These are phyloP conservation scores for Saitoella complicata DNA, from an alignment of 805 yeast genomes.

Conservation along the genomic window DNA sequence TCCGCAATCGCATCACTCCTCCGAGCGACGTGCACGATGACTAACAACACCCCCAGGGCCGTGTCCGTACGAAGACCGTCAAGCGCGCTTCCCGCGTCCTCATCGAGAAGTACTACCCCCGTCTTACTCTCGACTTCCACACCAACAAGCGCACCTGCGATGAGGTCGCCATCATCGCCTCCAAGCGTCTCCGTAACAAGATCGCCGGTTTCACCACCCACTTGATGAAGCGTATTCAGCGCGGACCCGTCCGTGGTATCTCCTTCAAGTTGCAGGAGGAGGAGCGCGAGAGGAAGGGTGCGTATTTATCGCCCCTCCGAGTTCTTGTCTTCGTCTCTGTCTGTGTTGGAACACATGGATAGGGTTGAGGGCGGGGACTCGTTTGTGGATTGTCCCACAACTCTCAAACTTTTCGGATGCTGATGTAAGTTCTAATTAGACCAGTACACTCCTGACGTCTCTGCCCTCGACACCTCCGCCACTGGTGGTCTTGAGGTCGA, in stretches of 20 bases:
- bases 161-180: conserved; percentile 96
- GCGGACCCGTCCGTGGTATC: conserved; percentile 99
- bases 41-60: conserved; percentile 48
- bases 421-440: conserved; percentile 24
- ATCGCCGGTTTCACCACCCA: conserved; percentile 99
- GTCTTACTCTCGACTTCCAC: conserved; percentile 97
- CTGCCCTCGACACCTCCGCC: conserved; percentile 82
- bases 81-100: conserved; percentile 99
- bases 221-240: conserved; percentile 99
- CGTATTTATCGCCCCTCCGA: too few relatives aligned
- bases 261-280: conserved; percentile 99
- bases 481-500: conserved; percentile 95
- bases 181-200: conserved; percentile 99
- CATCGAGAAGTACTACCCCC: conserved; percentile 99
- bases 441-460: conserved; percentile 99
- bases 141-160: conserved; percentile 99
- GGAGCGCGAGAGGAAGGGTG: conserved; percentile 95
- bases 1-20: too few relatives aligned
- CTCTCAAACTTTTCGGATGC: too few relatives aligned
- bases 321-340: too few relatives aligned
- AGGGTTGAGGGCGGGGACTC: too few relatives aligned
- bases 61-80: conserved; percentile 99
- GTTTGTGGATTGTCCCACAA: too few relatives aligned
- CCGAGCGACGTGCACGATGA: too few relatives aligned
- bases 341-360: too few relatives aligned